These are phyloP conservation scores for Immersiporthe knoxdaviesiana DNA, from an alignment of 2,329 filamentous ascomycete genomes.

Conservation along the genomic window DNA sequence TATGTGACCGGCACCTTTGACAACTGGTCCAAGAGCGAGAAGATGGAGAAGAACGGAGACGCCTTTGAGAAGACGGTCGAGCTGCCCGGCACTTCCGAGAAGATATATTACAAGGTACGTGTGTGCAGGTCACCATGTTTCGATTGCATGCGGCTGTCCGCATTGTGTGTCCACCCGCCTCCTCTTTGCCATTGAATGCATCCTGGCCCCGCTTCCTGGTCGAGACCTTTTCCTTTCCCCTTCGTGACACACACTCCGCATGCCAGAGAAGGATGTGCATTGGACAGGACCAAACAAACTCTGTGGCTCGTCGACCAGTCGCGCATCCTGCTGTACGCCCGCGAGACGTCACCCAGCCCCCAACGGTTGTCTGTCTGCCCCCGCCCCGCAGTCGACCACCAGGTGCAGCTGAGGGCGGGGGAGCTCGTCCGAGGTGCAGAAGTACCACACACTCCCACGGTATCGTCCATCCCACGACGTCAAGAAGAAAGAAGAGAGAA, in stretches of 20 bases:
- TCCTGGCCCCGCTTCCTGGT: slow-evolving; percentile 5
- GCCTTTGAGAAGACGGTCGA: slow-evolving; percentile 77
- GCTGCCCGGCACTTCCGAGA: slow-evolving; percentile 66
- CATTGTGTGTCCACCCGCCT: background rate
- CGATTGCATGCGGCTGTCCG: slow-evolving; percentile 23
- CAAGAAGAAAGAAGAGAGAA: too few species aligned
- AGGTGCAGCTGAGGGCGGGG: slow-evolving; percentile 16
- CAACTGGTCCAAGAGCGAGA: slow-evolving; percentile 85
- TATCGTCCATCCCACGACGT: background rate
- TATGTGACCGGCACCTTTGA: slow-evolving; percentile 97
- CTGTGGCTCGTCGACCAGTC: slow-evolving; percentile 1
- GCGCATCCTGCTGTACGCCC: slow-evolving; percentile 7
- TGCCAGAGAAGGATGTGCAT: background rate
- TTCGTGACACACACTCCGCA: slow-evolving; percentile 4
- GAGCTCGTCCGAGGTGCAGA: background rate
- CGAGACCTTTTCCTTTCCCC: background rate
- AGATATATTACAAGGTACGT: slow-evolving; percentile 91
- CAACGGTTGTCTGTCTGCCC: slow-evolving; percentile 13
- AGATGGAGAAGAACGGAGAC: slow-evolving; percentile 75
- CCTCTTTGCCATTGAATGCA: slow-evolving; percentile 26
- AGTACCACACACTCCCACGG: background rate
- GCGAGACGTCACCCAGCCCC: slow-evolving; percentile 8
- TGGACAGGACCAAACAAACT: background rate
- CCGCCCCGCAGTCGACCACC: slow-evolving; percentile 19
- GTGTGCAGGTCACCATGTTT: slow-evolving; percentile 46